Percentiles rank a stretch among this genome's conserved stretches.
Evolutionary conservation across 805 yeast species (phyloP).

Genomic region (Scheffersomyces ergatensis): DNA sequence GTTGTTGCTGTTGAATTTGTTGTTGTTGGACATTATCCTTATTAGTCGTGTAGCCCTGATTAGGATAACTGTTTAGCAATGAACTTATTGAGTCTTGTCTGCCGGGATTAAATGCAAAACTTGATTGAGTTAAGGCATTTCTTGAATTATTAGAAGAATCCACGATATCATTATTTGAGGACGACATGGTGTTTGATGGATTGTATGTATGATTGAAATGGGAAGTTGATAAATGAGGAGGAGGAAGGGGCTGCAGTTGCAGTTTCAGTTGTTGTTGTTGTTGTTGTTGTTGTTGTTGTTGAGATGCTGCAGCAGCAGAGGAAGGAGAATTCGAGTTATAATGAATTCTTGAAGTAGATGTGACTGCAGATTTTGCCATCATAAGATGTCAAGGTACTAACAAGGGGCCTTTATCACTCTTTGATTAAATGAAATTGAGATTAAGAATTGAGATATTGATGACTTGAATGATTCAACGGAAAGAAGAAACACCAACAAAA

Average conservation of each 20-base stretch:
- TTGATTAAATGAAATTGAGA: no score
- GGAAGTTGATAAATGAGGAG: not conserved
- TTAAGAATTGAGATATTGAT: no score
- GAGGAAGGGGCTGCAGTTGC: not conserved
- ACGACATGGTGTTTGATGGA: not conserved
- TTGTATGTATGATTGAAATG: not conserved
- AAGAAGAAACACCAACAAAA: no score
- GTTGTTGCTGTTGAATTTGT: not conserved
- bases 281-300: no score
- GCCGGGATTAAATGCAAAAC: slow-evolving; percentile 20
- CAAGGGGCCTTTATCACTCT: no score
- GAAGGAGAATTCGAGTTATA: not conserved
- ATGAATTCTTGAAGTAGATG: slow-evolving; percentile 3
- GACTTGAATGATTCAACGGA: no score
- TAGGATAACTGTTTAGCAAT: slow-evolving; percentile 4
- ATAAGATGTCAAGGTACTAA: not conserved
- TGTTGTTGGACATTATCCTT: slow-evolving; percentile 4
- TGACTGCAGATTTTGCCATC: slow-evolving; percentile 15
- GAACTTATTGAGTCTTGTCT: slow-evolving; percentile 10
- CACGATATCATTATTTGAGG: not conserved
- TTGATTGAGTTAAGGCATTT: slow-evolving; percentile 10
- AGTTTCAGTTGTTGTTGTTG: no score
- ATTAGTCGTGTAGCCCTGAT: not conserved
- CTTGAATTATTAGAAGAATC: slow-evolving; percentile 1
- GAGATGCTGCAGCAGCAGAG: no score